Evolutionary conservation across 163 green algal species (phyloP).

Genomic region (Scenedesmus sp.): DNA sequence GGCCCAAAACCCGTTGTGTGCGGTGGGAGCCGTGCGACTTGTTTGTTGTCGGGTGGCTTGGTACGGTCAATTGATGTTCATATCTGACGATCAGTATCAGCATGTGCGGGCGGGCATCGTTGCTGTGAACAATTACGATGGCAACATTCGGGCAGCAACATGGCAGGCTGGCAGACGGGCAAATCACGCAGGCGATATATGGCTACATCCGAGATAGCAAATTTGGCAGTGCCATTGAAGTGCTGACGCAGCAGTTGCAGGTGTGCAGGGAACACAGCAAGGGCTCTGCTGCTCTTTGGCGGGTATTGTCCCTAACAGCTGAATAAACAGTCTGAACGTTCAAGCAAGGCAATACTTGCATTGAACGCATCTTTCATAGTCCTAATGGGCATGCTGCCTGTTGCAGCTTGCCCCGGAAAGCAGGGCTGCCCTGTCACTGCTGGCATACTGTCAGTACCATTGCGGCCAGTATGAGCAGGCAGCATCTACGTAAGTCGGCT

Average conservation of each 20-base stretch:
- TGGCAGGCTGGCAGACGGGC: constrained; percentile 72
- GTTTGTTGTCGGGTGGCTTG: too few species aligned
- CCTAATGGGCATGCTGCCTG: background rate
- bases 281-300: background rate
- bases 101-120: too few species aligned
- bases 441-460: constrained; percentile 89
- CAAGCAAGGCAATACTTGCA: background rate
- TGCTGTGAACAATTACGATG: background rate
- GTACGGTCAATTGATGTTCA: too few species aligned
- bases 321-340: background rate
- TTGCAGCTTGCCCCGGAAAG: constrained; percentile 80
- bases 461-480: constrained; percentile 75
- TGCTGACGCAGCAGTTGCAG: constrained; percentile 61
- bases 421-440: constrained; percentile 82
- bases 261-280: constrained; percentile 23
- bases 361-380: background rate
- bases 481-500: constrained; percentile 68
- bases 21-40: too few species aligned
- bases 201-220: constrained; percentile 81
- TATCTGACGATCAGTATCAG: too few species aligned
- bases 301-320: background rate
- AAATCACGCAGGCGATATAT: constrained; percentile 85
- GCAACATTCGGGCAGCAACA: constrained; percentile 27
- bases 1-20: too few species aligned
- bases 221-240: constrained; percentile 72